Conservation (phyloP, 495 filamentous ascomycete species). For the Hypoxylon rickii region DNA sequence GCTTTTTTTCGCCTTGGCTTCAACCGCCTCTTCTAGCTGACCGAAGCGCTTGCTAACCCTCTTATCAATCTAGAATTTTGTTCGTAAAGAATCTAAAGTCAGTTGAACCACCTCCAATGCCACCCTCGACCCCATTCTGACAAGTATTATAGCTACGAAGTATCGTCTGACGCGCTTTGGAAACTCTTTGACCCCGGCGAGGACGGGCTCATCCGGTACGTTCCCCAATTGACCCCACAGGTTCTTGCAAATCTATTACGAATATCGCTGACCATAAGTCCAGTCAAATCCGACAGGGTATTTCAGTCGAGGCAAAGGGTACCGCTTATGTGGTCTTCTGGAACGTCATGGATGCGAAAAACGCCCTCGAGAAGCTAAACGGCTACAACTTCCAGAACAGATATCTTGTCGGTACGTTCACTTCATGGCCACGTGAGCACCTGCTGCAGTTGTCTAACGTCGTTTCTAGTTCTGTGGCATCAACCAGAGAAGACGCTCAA, state of each 20-base stretch:
- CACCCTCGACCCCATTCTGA: slow-evolving; percentile 6
- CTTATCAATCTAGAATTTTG: slow-evolving; percentile 33
- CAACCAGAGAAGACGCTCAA: slow-evolving; percentile 96
- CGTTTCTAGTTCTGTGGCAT: slow-evolving; percentile 84
- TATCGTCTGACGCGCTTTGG: slow-evolving; percentile 42
- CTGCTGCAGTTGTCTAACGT: slow-evolving; percentile 12
- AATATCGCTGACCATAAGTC: slow-evolving; percentile 38
- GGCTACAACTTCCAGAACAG: slow-evolving; percentile 99
- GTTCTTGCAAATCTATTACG: neutral
- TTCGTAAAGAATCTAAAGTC: slow-evolving; percentile 44
- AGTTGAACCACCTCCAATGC: slow-evolving; percentile 7
- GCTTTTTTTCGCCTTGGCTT: neutral
- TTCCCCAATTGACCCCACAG: neutral
- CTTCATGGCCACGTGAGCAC: slow-evolving; percentile 5
- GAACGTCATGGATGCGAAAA: slow-evolving; percentile 98
- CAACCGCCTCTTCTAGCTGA: neutral
- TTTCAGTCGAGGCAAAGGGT: slow-evolving; percentile 95
- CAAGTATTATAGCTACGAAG: slow-evolving; percentile 34
- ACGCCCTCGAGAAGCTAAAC: slow-evolving; percentile 98
- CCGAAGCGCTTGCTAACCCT: slow-evolving; percentile 22
- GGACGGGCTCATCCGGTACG: slow-evolving; percentile 41
- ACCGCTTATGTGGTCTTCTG: slow-evolving; percentile 99
- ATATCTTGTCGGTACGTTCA: slow-evolving; percentile 90
- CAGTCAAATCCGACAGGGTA: slow-evolving; percentile 98
- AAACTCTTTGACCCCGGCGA: slow-evolving; percentile 44